Percentiles rank a stretch among this genome's conserved stretches.
phyloP scores from a whole-genome alignment of 768 basidiomycete genomes.

The Lepiota subincarnata region DNA sequence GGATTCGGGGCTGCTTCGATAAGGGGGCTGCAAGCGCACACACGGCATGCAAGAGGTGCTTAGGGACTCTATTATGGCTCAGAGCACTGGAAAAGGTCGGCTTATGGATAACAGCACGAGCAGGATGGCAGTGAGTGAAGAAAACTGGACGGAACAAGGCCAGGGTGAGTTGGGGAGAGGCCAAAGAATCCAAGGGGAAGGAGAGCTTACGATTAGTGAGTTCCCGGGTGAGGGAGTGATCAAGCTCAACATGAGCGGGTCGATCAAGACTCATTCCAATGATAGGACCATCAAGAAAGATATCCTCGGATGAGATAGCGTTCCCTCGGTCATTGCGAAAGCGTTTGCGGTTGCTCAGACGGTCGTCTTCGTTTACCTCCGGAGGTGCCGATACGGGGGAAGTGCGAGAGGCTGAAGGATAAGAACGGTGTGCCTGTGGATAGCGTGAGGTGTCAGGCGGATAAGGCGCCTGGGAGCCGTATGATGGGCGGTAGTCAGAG shows the following conservation, averaged over 20 bases:
- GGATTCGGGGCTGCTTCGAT: constrained; percentile 62
- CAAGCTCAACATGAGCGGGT: constrained; percentile 42
- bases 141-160: constrained; percentile 50
- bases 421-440: constrained; percentile 15
- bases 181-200: constrained; percentile 12
- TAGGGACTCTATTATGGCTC: constrained; percentile 62
- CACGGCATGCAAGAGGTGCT: constrained; percentile 66
- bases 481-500: constrained; percentile 14
- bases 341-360: constrained; percentile 42
- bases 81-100: constrained; percentile 70
- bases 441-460: constrained; percentile 26
- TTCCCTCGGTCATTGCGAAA: constrained; percentile 41
- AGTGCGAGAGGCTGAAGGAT: constrained; percentile 15
- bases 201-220: constrained; percentile 62
- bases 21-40: constrained; percentile 77
- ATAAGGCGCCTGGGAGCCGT: constrained; percentile 18
- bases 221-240: constrained; percentile 64
- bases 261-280: constrained; percentile 35
- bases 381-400: constrained; percentile 14
- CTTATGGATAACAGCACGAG: constrained; percentile 72
- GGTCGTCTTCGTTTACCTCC: constrained; percentile 38
- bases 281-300: constrained; percentile 37
- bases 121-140: constrained; percentile 78
- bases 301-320: constrained; percentile 32
- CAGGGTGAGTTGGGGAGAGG: constrained; percentile 14